Evolutionary conservation across 331 rosid species (phyloP).

Genomic region (Spiraea crenata): DNA sequence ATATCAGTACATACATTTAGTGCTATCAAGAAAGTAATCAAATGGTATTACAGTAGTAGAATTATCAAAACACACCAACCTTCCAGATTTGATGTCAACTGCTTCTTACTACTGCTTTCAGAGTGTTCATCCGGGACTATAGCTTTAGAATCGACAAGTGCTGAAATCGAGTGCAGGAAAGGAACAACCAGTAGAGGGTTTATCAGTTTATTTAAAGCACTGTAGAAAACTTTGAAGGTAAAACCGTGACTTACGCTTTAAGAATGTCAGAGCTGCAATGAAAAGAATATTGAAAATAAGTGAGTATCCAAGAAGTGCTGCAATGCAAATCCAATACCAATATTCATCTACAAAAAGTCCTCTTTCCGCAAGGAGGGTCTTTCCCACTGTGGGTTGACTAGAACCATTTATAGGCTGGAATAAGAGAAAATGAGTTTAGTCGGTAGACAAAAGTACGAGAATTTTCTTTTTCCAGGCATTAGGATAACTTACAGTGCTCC

Average conservation of each 20-base stretch:
- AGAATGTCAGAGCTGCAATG: constrained; percentile 32
- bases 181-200: background rate
- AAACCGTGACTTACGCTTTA: constrained; percentile 27
- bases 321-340: constrained; percentile 39
- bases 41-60: background rate
- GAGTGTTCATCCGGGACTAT: constrained; percentile 27
- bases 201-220: background rate
- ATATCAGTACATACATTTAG: constrained; percentile 12
- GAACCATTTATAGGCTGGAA: constrained; percentile 24
- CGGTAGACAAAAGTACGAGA: background rate
- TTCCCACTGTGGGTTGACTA: constrained; percentile 35
- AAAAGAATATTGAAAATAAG: constrained; percentile 30
- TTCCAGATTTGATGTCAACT: constrained; percentile 15
- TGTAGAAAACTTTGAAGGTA: constrained; percentile 2
- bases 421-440: background rate
- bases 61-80: constrained; percentile 10
- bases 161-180: constrained; percentile 38
- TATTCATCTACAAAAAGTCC: constrained; percentile 24
- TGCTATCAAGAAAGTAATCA: background rate
- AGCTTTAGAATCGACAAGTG: constrained; percentile 45
- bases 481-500: constrained; percentile 29
- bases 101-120: constrained; percentile 24
- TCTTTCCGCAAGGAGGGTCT: constrained; percentile 35
- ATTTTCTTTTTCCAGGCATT: background rate
- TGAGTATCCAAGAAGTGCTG: constrained; percentile 33